phyloP scores from a whole-genome alignment of 441 rosid genomes.

The Euphorbia schlechtendalii region DNA sequence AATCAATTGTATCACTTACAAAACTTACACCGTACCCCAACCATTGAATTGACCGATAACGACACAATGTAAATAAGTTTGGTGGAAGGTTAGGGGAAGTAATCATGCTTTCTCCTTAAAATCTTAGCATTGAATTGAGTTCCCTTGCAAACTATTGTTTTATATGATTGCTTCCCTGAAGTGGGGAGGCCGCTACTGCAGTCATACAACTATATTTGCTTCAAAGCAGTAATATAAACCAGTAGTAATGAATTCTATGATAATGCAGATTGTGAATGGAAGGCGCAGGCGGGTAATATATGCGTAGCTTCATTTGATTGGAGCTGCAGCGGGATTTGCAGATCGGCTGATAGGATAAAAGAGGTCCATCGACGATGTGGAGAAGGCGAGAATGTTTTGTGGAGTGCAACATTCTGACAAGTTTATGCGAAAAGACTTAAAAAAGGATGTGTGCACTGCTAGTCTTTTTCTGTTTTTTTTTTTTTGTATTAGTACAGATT shows the following conservation, averaged over 20 bases:
- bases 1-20: slow-evolving; percentile 18
- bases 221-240: no score
- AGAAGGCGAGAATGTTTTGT: slow-evolving; percentile 69
- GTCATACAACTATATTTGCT: no score
- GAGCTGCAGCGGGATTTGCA: slow-evolving; percentile 91
- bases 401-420: slow-evolving; percentile 59
- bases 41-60: slow-evolving; percentile 22
- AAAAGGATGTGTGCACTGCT: slow-evolving; percentile 7
- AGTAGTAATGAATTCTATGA: slow-evolving; percentile 2
- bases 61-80: slow-evolving; percentile 8
- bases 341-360: slow-evolving; percentile 66
- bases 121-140: no score
- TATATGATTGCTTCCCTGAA: no score
- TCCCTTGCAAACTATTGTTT: no score
- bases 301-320: slow-evolving; percentile 88
- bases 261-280: slow-evolving; percentile 78
- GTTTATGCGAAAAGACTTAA: no score
- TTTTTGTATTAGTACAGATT: no score
- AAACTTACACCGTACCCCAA: slow-evolving; percentile 23
- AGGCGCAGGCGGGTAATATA: slow-evolving; percentile 82
- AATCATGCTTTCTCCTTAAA: no score
- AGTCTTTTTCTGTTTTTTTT: slow-evolving; percentile 18
- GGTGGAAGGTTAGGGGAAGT: slow-evolving; percentile 15
- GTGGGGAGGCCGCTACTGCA: no score
- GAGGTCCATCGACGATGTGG: slow-evolving; percentile 86